Percentiles rank a stretch among this genome's conserved stretches.
phyloP scores from a whole-genome alignment of 2,329 filamentous ascomycete species.

The Exophiala xenobiotica region DNA sequence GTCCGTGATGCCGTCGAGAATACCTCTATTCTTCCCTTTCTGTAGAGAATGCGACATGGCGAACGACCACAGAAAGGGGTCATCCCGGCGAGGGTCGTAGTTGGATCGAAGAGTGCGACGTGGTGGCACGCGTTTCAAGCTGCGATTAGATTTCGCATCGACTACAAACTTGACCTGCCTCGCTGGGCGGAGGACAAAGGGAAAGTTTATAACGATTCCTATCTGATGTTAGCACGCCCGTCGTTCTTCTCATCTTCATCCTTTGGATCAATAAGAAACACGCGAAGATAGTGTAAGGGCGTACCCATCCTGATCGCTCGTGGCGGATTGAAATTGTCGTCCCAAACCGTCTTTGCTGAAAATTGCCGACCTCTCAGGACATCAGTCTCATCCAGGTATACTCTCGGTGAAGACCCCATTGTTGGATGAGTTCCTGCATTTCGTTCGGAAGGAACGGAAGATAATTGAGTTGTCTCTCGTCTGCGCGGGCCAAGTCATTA shows the following conservation, averaged over 20 bases:
- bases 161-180: conserved; percentile 7
- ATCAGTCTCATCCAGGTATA: conserved; percentile 15
- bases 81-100: conserved; percentile 14
- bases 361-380: conserved; percentile 18
- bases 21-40: conserved; percentile 12
- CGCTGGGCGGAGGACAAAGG: conserved; percentile 14
- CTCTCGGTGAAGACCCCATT: conserved; percentile 15
- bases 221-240: too few species aligned
- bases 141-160: background rate
- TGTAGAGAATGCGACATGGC: conserved; percentile 17
- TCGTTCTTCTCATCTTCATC: too few species aligned
- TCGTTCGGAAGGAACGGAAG: conserved; percentile 10
- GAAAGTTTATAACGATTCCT: conserved; percentile 15
- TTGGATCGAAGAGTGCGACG: conserved; percentile 2
- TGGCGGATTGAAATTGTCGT: conserved; percentile 6
- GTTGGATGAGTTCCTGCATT: conserved; percentile 11
- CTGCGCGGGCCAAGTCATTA: conserved; percentile 3
- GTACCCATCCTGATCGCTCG: conserved; percentile 11
- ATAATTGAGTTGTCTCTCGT: conserved; percentile 15
- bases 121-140: background rate
- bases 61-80: conserved; percentile 18
- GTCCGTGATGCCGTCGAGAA: conserved; percentile 15
- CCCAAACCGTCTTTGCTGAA: conserved; percentile 14
- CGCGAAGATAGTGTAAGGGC: background rate
- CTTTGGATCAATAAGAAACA: background rate